Evolutionary conservation across 805 yeast genomes (phyloP).

Genomic region (Metschnikowia continentalis): DNA sequence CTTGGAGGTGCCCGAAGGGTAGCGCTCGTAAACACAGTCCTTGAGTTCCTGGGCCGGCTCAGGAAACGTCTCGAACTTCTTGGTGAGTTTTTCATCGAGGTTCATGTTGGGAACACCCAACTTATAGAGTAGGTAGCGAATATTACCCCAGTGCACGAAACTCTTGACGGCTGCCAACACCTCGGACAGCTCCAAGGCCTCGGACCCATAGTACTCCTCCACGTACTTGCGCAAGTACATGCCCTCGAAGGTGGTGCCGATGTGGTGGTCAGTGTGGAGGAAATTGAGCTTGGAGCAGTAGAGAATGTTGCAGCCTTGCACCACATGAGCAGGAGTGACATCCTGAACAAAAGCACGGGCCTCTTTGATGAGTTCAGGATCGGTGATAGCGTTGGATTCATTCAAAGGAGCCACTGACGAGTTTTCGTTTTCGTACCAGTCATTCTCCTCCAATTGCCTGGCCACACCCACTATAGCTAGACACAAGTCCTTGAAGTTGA

Average conservation of each 20-base stretch:
- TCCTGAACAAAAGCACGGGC: slow-evolving; percentile 29
- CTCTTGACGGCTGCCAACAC: slow-evolving; percentile 47
- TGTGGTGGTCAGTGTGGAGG: slow-evolving; percentile 53
- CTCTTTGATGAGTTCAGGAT: slow-evolving; percentile 8
- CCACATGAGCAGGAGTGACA: slow-evolving; percentile 33
- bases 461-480: slow-evolving; percentile 48
- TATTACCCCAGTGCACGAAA: slow-evolving; percentile 54
- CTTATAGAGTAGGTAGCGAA: slow-evolving; percentile 43
- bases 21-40: slow-evolving; percentile 39
- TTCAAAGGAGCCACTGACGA: slow-evolving; percentile 37
- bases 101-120: slow-evolving; percentile 37
- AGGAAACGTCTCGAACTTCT: slow-evolving; percentile 39
- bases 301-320: slow-evolving; percentile 40
- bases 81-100: slow-evolving; percentile 25
- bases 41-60: slow-evolving; percentile 38
- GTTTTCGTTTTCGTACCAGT: slow-evolving; percentile 48
- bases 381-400: slow-evolving; percentile 24
- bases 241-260: slow-evolving; percentile 49
- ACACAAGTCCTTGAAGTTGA: slow-evolving; percentile 39
- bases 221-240: slow-evolving; percentile 37
- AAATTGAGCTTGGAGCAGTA: slow-evolving; percentile 48
- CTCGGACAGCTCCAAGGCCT: slow-evolving; percentile 35
- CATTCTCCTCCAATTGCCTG: slow-evolving; percentile 42
- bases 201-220: slow-evolving; percentile 36
- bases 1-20: slow-evolving; percentile 53